Conservation (phyloP, 257 asterid species). For the Coffea canephora region DNA sequence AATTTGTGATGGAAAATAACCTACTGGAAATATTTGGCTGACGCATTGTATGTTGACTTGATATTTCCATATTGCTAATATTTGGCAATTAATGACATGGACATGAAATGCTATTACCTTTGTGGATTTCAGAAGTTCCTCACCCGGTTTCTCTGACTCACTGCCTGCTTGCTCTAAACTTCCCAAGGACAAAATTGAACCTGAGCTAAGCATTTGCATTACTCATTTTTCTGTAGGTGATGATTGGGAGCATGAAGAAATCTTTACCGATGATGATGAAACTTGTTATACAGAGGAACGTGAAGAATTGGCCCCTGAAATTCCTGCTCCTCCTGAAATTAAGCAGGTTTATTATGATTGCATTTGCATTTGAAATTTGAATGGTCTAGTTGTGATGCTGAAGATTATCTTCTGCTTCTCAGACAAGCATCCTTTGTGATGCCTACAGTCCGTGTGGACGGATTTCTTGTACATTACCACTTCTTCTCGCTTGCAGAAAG, state of each 20-base stretch:
- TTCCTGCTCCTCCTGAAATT: constrained; percentile 98
- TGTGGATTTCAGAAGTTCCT: neutral
- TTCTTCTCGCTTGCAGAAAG: neutral
- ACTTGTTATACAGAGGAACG: constrained; percentile 84
- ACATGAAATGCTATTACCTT: neutral
- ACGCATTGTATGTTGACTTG: neutral
- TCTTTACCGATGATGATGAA: constrained; percentile 97
- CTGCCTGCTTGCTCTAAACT: neutral
- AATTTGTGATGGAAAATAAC: neutral
- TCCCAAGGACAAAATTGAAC: neutral
- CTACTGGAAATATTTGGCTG: neutral
- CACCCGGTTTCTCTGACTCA: neutral
- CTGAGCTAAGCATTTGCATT: neutral
- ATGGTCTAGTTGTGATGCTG: constrained; percentile 1
- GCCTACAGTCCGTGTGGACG: neutral
- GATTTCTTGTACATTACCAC: neutral
- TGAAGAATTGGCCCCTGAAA: constrained; percentile 94
- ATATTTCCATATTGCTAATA: neutral
- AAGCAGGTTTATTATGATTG: constrained; percentile 59
- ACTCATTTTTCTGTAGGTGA: constrained; percentile 52
- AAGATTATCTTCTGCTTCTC: neutral
- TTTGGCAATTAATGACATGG: neutral
- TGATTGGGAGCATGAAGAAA: constrained; percentile 99
- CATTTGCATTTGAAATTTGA: neutral
- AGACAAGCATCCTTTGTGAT: neutral